A percentile compares a stretch with the other conserved stretches of the same genome.
These are phyloP conservation scores for Hymenoscyphus linearis DNA, from an alignment of 2,329 filamentous ascomycete genomes.

Conservation along the genomic window DNA sequence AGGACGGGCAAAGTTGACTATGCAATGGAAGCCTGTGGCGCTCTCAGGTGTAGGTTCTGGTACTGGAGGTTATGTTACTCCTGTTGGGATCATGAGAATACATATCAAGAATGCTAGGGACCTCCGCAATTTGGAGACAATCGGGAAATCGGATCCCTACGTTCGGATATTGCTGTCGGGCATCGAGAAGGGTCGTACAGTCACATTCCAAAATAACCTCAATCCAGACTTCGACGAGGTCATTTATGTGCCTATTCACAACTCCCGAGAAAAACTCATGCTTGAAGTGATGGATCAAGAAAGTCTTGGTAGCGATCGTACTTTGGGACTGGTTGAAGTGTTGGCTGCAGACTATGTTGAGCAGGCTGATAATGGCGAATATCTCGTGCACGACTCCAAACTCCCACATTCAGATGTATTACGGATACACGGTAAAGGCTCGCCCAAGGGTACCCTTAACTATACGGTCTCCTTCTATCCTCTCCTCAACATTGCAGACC, in stretches of 20 bases:
- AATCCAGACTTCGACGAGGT: slow-evolving; percentile 96
- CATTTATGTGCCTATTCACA: slow-evolving; percentile 88
- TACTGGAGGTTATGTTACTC: slow-evolving; percentile 84
- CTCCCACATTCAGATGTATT: slow-evolving; percentile 61
- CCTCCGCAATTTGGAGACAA: slow-evolving; percentile 85
- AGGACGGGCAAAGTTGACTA: slow-evolving; percentile 82
- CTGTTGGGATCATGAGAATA: slow-evolving; percentile 90
- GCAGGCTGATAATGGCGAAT: slow-evolving; percentile 76
- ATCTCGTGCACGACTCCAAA: slow-evolving; percentile 72
- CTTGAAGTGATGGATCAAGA: slow-evolving; percentile 98
- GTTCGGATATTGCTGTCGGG: slow-evolving; percentile 83
- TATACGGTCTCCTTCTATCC: slow-evolving; percentile 90
- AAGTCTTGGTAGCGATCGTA: slow-evolving; percentile 83
- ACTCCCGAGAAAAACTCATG: slow-evolving; percentile 72
- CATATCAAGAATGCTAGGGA: slow-evolving; percentile 81
- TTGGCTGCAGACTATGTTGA: slow-evolving; percentile 71
- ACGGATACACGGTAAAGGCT: slow-evolving; percentile 65
- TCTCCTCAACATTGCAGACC: slow-evolving; percentile 79
- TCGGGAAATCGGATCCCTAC: slow-evolving; percentile 97
- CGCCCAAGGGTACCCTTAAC: slow-evolving; percentile 72
- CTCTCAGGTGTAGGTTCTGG: slow-evolving; percentile 71
- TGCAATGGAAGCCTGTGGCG: slow-evolving; percentile 93
- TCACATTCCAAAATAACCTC: slow-evolving; percentile 93
- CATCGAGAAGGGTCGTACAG: slow-evolving; percentile 83
- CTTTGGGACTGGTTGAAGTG: slow-evolving; percentile 76